phyloP scores from a whole-genome alignment of 176 grass and related monocot genomes.

The Lolium rigidum region DNA sequence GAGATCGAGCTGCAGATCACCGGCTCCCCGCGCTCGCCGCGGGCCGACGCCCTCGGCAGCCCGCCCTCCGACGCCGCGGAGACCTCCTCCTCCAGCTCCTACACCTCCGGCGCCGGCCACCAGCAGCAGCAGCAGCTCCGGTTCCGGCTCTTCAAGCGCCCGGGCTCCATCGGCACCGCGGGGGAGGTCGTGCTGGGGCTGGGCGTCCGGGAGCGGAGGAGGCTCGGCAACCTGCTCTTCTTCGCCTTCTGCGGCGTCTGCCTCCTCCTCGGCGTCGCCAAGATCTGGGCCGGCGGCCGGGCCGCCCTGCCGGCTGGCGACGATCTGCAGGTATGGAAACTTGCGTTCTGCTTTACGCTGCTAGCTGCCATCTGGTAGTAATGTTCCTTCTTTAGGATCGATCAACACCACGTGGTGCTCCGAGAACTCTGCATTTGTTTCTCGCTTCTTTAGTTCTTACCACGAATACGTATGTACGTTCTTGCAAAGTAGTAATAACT shows the following conservation, averaged over 20 bases:
- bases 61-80: constrained; percentile 43
- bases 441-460: neutral
- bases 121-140: constrained; percentile 63
- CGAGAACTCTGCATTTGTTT: neutral
- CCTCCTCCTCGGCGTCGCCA: constrained; percentile 70
- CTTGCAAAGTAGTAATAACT: neutral
- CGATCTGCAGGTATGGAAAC: constrained; percentile 55
- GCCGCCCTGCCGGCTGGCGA: constrained; percentile 40
- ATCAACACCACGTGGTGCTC: neutral
- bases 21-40: constrained; percentile 77
- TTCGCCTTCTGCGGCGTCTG: constrained; percentile 81
- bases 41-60: constrained; percentile 57
- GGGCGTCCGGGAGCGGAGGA: constrained; percentile 61
- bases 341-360: constrained; percentile 6
- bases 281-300: constrained; percentile 75
- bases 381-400: neutral
- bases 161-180: constrained; percentile 2
- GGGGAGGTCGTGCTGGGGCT: constrained; percentile 48
- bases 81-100: neutral
- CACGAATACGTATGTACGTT: neutral
- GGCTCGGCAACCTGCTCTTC: constrained; percentile 79
- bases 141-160: constrained; percentile 65
- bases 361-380: neutral
- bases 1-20: constrained; percentile 98
- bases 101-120: constrained; percentile 28